Evolutionary conservation across 805 yeast species (phyloP).

Genomic region (Kuraishia piskuri): DNA sequence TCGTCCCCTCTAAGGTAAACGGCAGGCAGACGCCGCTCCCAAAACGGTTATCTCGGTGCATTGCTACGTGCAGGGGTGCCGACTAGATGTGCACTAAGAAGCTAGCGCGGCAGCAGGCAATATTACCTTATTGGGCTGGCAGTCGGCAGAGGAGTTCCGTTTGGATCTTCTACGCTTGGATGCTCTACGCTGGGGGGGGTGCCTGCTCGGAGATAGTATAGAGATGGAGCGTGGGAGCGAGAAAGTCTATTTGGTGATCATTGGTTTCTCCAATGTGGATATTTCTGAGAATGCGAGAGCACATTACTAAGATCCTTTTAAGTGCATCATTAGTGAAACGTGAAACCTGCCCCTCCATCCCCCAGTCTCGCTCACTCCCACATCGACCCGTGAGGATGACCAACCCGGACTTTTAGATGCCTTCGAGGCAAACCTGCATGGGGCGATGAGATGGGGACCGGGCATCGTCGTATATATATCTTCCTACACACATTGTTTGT

Average conservation of each 20-base stretch:
- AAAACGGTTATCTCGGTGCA: neutral
- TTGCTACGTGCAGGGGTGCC: neutral
- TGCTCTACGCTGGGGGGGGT: no score
- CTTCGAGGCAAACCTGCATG: neutral
- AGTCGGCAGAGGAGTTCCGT: neutral
- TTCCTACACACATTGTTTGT: no score
- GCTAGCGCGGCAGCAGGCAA: neutral
- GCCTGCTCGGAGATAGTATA: no score
- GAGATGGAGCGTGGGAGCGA: no score
- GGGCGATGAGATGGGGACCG: neutral
- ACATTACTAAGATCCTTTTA: no score
- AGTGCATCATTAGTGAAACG: no score
- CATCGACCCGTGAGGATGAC: neutral
- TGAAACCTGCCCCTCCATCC: no score
- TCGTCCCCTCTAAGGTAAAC: neutral
- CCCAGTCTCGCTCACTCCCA: neutral
- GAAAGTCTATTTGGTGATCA: no score
- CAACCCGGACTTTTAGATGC: neutral
- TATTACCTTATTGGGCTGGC: neutral
- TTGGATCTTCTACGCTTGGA: no score
- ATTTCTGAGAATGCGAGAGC: no score
- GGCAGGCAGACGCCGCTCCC: neutral
- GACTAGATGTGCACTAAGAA: neutral
- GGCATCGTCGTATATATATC: no score
- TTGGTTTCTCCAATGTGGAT: no score